These are phyloP conservation scores for Fusarium dimerum DNA, from an alignment of 2,329 filamentous ascomycete genomes.

Conservation along the genomic window DNA sequence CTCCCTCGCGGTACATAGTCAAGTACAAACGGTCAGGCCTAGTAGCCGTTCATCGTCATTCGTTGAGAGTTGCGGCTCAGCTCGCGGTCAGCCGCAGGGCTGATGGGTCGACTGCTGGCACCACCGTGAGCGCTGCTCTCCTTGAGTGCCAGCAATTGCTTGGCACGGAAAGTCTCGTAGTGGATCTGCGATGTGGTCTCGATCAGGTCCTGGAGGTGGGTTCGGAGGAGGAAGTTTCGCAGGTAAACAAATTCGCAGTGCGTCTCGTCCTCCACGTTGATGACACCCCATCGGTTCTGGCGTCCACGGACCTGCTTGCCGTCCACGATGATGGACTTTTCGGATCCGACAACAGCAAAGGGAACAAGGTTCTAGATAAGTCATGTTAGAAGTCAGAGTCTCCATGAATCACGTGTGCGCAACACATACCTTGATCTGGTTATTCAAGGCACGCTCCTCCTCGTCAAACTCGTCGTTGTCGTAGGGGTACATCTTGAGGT, in stretches of 20 bases:
- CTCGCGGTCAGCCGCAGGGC: constrained; percentile 90
- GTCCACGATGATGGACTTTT: constrained; percentile 96
- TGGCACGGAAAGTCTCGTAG: constrained; percentile 99
- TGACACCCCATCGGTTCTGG: constrained; percentile 98
- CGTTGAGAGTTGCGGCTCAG: constrained; percentile 95
- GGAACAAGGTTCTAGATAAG: constrained; percentile 77
- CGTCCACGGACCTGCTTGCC: constrained; percentile 96
- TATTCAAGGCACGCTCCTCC: constrained; percentile 91
- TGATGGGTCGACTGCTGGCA: constrained; percentile 84
- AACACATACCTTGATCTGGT: constrained; percentile 83
- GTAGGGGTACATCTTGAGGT: constrained; percentile 99
- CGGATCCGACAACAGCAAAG: constrained; percentile 96
- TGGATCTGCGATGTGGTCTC: constrained; percentile 99
- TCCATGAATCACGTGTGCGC: background rate
- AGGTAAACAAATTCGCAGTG: constrained; percentile 99
- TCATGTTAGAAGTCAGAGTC: constrained; percentile 35
- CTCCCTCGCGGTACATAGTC: constrained; percentile 33
- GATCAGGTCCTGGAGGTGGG: constrained; percentile 97
- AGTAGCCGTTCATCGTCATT: constrained; percentile 99
- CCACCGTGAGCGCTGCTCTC: constrained; percentile 88
- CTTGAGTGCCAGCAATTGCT: constrained; percentile 96
- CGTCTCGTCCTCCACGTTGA: constrained; percentile 99
- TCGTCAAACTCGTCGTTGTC: constrained; percentile 99
- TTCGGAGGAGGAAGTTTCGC: constrained; percentile 96
- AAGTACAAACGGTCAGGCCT: constrained; percentile 41